Conservation (phyloP, 768 basidiomycete genomes). For the Leccinum ochraceum region DNA sequence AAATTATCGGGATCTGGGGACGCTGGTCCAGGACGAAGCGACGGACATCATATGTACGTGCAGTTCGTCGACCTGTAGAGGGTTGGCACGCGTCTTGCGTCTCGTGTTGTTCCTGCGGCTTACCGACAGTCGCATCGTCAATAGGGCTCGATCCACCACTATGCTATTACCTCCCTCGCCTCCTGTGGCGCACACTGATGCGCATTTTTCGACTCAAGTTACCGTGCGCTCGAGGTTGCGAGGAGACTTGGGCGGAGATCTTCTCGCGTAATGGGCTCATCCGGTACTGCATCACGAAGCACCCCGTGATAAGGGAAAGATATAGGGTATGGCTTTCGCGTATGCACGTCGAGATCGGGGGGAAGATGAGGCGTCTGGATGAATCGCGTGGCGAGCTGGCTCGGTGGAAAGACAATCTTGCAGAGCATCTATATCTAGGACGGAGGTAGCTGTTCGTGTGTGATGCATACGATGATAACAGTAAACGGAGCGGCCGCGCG, state of each 20-base stretch:
- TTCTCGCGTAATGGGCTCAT: slow-evolving; percentile 53
- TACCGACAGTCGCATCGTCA: not conserved
- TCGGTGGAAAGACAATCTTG: slow-evolving; percentile 37
- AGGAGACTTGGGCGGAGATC: slow-evolving; percentile 39
- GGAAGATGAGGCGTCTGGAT: slow-evolving; percentile 49
- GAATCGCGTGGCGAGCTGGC: slow-evolving; percentile 49
- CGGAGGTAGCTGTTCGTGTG: slow-evolving; percentile 6
- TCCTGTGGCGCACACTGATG: slow-evolving; percentile 52
- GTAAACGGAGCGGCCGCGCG: no score
- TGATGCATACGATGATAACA: no score
- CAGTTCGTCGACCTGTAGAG: not conserved
- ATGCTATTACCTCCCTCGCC: slow-evolving; percentile 57
- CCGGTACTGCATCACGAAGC: slow-evolving; percentile 48
- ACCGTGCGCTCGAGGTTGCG: slow-evolving; percentile 52
- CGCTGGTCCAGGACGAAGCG: slow-evolving; percentile 37
- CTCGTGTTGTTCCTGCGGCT: not conserved
- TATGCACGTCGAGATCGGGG: slow-evolving; percentile 31
- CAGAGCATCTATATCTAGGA: slow-evolving; percentile 4
- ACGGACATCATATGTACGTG: slow-evolving; percentile 57
- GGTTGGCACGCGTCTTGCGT: not conserved
- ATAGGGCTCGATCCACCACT: slow-evolving; percentile 72
- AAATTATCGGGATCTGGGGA: slow-evolving; percentile 38
- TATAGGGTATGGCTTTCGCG: slow-evolving; percentile 21
- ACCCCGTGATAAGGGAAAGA: slow-evolving; percentile 25
- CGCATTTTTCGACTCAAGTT: slow-evolving; percentile 39